A percentile compares a stretch with the other conserved stretches of the same genome.
Conservation (phyloP, 2,329 filamentous ascomycete species). For the Ambrosiella xylebori region DNA sequence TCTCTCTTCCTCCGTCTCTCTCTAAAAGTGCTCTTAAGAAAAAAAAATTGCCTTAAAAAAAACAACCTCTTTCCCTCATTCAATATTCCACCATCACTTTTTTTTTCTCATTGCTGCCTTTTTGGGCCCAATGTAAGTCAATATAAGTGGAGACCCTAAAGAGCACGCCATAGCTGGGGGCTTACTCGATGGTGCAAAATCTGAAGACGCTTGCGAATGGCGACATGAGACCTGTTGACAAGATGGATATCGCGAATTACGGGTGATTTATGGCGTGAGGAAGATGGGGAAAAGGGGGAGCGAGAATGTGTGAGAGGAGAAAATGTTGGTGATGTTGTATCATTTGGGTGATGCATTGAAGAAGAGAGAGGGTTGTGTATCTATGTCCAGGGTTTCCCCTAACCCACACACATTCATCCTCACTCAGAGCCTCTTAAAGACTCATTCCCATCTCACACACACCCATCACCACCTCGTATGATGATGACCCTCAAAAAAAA, state of each 20-base stretch:
- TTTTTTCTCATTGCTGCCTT: background rate
- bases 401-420: no score
- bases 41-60: background rate
- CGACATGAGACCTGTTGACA: background rate
- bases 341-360: no score
- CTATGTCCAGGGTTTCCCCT: no score
- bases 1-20: background rate
- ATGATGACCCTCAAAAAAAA: no score
- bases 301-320: background rate
- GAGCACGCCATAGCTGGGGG: conserved; percentile 11
- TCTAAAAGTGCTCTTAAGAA: background rate
- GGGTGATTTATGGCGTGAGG: conserved; percentile 14
- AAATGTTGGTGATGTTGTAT: no score
- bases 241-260: background rate
- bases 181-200: conserved; percentile 4
- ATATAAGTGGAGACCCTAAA: conserved; percentile 6
- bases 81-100: background rate
- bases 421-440: no score
- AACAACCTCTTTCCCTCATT: background rate
- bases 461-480: no score
- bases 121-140: conserved; percentile 10
- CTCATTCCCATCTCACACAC: no score
- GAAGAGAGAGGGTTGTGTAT: no score
- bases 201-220: conserved; percentile 6
- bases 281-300: conserved; percentile 9